These are phyloP conservation scores for Chrysoporthe deuterocubensis DNA, from an alignment of 2,329 filamentous ascomycete genomes.

Conservation along the genomic window DNA sequence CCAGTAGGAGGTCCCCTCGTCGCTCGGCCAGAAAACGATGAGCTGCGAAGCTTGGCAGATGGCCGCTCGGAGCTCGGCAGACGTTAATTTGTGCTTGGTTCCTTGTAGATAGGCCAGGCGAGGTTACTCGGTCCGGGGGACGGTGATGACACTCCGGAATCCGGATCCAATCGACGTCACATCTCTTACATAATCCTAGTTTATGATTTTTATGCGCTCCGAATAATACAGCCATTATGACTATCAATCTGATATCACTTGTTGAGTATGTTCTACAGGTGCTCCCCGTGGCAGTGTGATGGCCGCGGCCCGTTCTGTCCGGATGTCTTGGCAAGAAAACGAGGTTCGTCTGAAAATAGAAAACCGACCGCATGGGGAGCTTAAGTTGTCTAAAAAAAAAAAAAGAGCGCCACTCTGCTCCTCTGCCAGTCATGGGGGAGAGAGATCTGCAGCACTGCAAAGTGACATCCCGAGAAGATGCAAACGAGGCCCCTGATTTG, in stretches of 20 bases:
- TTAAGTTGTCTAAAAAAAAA: not conserved
- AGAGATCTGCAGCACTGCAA: not conserved
- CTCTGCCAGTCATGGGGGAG: not conserved
- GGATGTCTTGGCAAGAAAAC: not conserved
- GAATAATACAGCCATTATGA: not conserved
- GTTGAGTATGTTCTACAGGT: not conserved
- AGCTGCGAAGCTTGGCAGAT: not conserved
- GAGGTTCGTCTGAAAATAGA: slow-evolving; percentile 9
- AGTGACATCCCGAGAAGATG: not conserved
- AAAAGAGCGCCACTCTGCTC: not conserved
- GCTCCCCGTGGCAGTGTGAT: not conserved
- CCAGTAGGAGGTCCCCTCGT: not conserved
- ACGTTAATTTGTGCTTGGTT: not conserved
- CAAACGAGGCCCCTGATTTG: not conserved
- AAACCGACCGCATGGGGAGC: not conserved
- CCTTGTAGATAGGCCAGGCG: not conserved
- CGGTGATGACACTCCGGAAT: slow-evolving; percentile 5
- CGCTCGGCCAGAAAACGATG: not conserved
- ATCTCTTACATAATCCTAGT: not conserved
- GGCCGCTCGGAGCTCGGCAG: not conserved
- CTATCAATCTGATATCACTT: not conserved
- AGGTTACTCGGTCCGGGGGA: not conserved
- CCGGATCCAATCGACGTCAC: not conserved
- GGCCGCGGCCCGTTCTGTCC: not conserved
- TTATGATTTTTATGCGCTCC: not conserved